Evolutionary conservation across 495 filamentous ascomycete species (phyloP).

Genomic region (Penicillium tannophilum): DNA sequence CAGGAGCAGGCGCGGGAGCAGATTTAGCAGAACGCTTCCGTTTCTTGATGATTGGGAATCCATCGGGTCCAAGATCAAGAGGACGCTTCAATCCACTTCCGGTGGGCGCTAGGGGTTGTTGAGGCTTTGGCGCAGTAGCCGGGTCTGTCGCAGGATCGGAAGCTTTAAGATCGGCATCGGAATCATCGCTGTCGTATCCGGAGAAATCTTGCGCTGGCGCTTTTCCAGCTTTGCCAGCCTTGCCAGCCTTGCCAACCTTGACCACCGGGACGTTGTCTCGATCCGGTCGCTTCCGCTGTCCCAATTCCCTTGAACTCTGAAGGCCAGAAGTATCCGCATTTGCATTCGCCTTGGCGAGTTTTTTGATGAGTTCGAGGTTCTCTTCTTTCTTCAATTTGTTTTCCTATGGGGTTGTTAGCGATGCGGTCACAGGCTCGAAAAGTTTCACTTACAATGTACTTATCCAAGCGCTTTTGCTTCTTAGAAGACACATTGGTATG

Average conservation of each 20-base stretch:
- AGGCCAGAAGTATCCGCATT: conserved; percentile 83
- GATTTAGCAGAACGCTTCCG: conserved; percentile 45
- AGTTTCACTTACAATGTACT: conserved; percentile 73
- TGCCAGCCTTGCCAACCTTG: not conserved
- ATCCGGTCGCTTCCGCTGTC: conserved; percentile 48
- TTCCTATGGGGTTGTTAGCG: conserved; percentile 56
- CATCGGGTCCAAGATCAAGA: conserved; percentile 73
- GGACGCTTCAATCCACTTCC: conserved; percentile 89
- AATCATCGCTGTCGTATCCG: conserved; percentile 43
- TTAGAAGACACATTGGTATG: conserved; percentile 80
- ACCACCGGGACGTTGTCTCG: conserved; percentile 14
- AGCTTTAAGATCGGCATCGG: conserved; percentile 31
- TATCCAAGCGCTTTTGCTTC: conserved; percentile 92
- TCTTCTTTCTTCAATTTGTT: conserved; percentile 95
- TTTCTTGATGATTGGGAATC: conserved; percentile 80
- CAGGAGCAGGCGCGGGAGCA: conserved; percentile 22
- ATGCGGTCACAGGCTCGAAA: not conserved
- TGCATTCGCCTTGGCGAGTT: conserved; percentile 68
- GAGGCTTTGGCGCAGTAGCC: conserved; percentile 21
- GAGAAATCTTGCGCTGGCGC: conserved; percentile 28
- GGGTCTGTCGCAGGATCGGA: conserved; percentile 22
- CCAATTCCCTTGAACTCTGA: conserved; percentile 73
- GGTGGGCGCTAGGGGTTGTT: conserved; percentile 29
- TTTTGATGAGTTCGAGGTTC: conserved; percentile 79
- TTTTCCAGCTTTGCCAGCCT: not conserved